These are phyloP conservation scores for Oryza rufipogon DNA, from an alignment of 176 grass and related monocot genomes.

Conservation along the genomic window DNA sequence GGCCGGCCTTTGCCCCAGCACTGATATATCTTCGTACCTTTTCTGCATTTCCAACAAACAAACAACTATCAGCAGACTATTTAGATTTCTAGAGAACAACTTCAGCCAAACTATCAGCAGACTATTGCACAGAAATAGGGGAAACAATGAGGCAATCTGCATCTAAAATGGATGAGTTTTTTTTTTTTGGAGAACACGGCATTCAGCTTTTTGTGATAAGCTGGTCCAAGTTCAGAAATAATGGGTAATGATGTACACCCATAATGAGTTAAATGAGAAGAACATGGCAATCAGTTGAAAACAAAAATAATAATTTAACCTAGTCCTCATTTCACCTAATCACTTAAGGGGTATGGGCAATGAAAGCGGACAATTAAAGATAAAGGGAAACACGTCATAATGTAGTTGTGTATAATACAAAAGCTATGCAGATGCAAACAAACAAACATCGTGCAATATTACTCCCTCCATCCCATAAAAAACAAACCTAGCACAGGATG, in stretches of 20 bases:
- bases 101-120: neutral
- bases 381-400: neutral
- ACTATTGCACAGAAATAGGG: neutral
- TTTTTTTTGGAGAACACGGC: too few species aligned
- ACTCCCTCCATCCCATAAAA: too few species aligned
- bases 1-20: conserved; percentile 73
- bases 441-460: neutral
- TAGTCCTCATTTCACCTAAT: neutral
- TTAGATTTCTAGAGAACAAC: neutral
- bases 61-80: conserved; percentile 15
- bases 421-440: neutral
- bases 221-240: neutral
- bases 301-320: neutral
- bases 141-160: conserved; percentile 1
- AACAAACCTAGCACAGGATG: too few species aligned
- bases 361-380: neutral
- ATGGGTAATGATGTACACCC: neutral
- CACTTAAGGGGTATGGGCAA: neutral
- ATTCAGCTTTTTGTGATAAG: too few species aligned
- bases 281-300: neutral
- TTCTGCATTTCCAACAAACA: conserved; percentile 55
- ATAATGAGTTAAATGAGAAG: neutral
- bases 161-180: neutral
- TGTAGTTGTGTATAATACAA: neutral
- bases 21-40: conserved; percentile 80